Percentiles rank a stretch among this genome's conserved stretches.
Evolutionary conservation across 768 basidiomycete species (phyloP).

Genomic region (Kwoniella europaea): DNA sequence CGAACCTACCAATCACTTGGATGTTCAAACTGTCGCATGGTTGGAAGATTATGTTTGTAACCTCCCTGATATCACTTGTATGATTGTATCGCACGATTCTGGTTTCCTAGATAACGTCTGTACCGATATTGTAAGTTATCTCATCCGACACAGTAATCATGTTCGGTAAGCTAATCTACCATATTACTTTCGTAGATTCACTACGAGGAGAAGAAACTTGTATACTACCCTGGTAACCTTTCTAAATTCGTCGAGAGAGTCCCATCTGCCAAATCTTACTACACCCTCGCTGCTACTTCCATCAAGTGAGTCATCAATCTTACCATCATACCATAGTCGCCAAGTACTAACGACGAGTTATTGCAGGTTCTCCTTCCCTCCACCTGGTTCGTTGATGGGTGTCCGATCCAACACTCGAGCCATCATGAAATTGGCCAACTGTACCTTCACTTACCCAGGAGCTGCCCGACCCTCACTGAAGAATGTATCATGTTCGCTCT

Average conservation of each 20-base stretch:
- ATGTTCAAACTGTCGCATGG: slow-evolving; percentile 81
- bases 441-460: slow-evolving; percentile 94
- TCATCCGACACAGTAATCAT: background rate
- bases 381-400: slow-evolving; percentile 95
- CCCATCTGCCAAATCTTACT: slow-evolving; percentile 94
- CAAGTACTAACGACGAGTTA: no score
- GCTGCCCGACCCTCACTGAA: slow-evolving; percentile 75
- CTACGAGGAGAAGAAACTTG: slow-evolving; percentile 95
- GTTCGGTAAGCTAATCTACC: background rate
- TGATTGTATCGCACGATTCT: slow-evolving; percentile 96
- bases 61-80: slow-evolving; percentile 81
- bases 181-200: slow-evolving; percentile 66
- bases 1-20: slow-evolving; percentile 59
- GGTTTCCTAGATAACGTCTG: slow-evolving; percentile 94
- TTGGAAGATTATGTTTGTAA: slow-evolving; percentile 82
- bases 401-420: slow-evolving; percentile 94
- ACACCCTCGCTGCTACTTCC: slow-evolving; percentile 88
- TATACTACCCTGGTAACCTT: slow-evolving; percentile 91
- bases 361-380: slow-evolving; percentile 80
- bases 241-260: slow-evolving; percentile 85
- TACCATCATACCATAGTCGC: no score
- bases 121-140: slow-evolving; percentile 71
- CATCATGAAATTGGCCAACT: slow-evolving; percentile 87
- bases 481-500: slow-evolving; percentile 88
- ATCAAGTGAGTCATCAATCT: slow-evolving; percentile 65